These are phyloP conservation scores for Apiospora hydei DNA, from an alignment of 2,329 filamentous ascomycete species.

Conservation along the genomic window DNA sequence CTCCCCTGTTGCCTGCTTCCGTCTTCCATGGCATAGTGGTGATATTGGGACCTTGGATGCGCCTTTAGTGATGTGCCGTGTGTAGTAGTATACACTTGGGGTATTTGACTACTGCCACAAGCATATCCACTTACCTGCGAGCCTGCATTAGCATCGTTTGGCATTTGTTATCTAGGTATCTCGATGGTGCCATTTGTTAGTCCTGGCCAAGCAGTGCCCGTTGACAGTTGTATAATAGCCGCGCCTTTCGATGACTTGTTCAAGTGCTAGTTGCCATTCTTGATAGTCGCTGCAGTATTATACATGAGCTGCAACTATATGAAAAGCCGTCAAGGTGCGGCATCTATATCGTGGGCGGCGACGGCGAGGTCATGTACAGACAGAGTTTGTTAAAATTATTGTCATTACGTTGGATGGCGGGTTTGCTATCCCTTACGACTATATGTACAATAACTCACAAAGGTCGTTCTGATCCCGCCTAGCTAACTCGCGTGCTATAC, in stretches of 20 bases:
- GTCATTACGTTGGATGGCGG: conserved; percentile 14
- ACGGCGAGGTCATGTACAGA: neutral
- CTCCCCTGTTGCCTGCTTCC: neutral
- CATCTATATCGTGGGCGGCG: neutral
- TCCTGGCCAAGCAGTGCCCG: neutral
- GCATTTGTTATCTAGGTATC: neutral
- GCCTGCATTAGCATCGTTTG: neutral
- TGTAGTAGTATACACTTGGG: neutral
- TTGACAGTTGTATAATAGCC: neutral
- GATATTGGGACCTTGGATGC: neutral
- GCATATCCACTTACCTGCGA: neutral
- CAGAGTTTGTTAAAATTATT: neutral
- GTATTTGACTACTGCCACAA: neutral
- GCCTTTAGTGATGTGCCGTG: neutral
- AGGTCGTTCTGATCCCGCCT: conserved; percentile 15
- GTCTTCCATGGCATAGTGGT: neutral
- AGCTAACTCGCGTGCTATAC: conserved; percentile 18
- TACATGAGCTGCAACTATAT: neutral
- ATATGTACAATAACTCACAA: conserved; percentile 20
- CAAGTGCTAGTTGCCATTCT: neutral
- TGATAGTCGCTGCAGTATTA: neutral
- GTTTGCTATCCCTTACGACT: neutral
- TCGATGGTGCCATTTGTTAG: neutral
- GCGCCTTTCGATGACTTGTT: neutral
- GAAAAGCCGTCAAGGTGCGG: neutral